A percentile compares a stretch with the other conserved stretches of the same genome.
These are phyloP conservation scores for Metschnikowia kofuensis DNA, from an alignment of 805 yeast genomes.

Conservation along the genomic window DNA sequence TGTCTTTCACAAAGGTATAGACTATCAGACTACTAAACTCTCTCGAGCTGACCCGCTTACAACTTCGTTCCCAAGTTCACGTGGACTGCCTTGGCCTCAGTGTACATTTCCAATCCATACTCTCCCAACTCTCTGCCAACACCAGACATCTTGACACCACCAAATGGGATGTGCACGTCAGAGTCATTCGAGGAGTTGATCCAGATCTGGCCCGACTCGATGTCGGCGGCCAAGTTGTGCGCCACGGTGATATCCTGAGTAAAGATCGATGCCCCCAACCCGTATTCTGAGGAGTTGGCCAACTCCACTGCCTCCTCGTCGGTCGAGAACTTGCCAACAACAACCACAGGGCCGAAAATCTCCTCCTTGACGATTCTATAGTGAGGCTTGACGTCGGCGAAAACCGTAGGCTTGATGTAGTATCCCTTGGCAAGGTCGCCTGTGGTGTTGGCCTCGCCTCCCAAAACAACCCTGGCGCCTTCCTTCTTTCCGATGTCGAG, in stretches of 20 bases:
- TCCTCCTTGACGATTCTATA: constrained; percentile 75
- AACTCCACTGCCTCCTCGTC: constrained; percentile 65
- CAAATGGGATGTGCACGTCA: constrained; percentile 68
- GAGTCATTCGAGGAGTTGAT: constrained; percentile 67
- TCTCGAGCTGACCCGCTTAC: constrained; percentile 15
- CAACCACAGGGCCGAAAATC: constrained; percentile 85
- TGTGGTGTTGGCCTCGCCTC: constrained; percentile 41
- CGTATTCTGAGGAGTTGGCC: constrained; percentile 75
- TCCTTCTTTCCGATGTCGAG: constrained; percentile 44
- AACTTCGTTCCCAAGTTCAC: constrained; percentile 54
- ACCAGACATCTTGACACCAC: constrained; percentile 78
- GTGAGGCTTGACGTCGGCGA: constrained; percentile 62
- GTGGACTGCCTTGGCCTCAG: constrained; percentile 74
- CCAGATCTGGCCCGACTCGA: constrained; percentile 70
- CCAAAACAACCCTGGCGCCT: constrained; percentile 41
- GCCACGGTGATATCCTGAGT: constrained; percentile 65
- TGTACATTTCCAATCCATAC: constrained; percentile 66
- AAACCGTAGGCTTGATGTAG: constrained; percentile 73
- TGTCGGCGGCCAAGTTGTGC: constrained; percentile 55
- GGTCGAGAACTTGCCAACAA: constrained; percentile 59
- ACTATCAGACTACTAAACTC: background rate
- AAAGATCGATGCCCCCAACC: constrained; percentile 81
- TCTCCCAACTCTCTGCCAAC: constrained; percentile 80
- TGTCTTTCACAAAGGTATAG: too few species aligned
- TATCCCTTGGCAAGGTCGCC: constrained; percentile 49